Base-by-base conservation (phyloP, 2,329 filamentous ascomycete genomes). In the Fusarium pseudonygamai region DNA sequence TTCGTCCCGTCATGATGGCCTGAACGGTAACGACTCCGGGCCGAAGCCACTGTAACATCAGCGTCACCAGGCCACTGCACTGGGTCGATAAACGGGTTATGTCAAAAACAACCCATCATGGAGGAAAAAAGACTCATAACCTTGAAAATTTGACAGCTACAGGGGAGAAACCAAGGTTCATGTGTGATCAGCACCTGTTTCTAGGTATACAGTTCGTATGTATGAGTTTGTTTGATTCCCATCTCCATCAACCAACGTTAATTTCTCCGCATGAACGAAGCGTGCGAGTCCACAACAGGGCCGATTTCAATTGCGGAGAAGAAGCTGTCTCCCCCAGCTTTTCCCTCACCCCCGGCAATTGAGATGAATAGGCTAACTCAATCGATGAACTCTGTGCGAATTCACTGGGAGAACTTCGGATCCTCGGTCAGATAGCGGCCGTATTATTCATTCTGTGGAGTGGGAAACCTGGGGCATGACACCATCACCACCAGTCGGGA, bases 381-480 rank as follows among this genome's bases (percentile, higher is more conserved):
- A 42, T 40, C 2, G 24, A 55, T 22, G 14, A 16, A 18, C 11
- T 18, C 7, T 13, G 28, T 34, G 53, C 46, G 37, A 50, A 22
- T 4, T 26, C 24, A 12, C 24, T 53, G 74, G 67, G 18, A 75
- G 63, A 77, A 72, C 50, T 36, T 64, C 73, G 69, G 75, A 9
- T 42, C 10, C 56, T 76, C 75, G 75, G 75, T 70, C 63, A 60
- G 66, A 76, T 63, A 50, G 22, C 75, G 75, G 75, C 60, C 71
- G 64, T 77, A 77, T 70, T 77, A 63, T 57, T 49, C 46, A 63
- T 49, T 12, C 64, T 45, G 60, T 66, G 63, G 65, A n/a, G 37
- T 67, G 67, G 66, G 36, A 56, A 43, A 57, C 50, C 66, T 64
- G 56, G 42, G 56, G 36, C 53, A 60, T 61, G 60, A 67, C 67